Evolutionary conservation across 2,329 filamentous ascomycete species (phyloP).

Genomic region (Trichophyton verrucosum): DNA sequence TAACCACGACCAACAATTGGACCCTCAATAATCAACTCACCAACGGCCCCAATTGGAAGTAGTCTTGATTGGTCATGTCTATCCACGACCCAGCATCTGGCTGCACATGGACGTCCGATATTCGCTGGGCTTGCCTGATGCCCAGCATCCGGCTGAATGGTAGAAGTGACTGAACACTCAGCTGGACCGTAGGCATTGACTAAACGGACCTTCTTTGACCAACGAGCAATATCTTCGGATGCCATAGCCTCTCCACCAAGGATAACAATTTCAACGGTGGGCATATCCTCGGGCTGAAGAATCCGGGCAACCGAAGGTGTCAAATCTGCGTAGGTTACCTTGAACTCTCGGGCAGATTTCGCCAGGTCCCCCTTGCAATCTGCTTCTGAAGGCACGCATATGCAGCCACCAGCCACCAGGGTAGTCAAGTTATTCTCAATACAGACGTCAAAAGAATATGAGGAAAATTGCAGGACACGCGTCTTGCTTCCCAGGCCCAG

Average conservation of each 20-base stretch:
- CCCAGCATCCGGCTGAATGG: neutral
- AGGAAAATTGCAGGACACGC: conserved; percentile 63
- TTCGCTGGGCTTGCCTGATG: conserved; percentile 4
- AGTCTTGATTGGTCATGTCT: conserved; percentile 21
- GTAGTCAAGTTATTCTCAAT: conserved; percentile 66
- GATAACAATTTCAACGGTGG: conserved; percentile 26
- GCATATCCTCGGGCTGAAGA: conserved; percentile 26
- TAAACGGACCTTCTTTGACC: conserved; percentile 22
- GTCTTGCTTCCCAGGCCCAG: conserved; percentile 32
- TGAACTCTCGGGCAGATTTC: neutral
- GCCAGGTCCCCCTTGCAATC: conserved; percentile 30
- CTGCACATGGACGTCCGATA: conserved; percentile 4
- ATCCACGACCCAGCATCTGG: conserved; percentile 4
- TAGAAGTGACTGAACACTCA: conserved; percentile 8
- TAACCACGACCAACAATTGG: conserved; percentile 29
- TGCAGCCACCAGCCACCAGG: conserved; percentile 25
- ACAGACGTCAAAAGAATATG: conserved; percentile 78
- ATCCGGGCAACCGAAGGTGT: conserved; percentile 42
- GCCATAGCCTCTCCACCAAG: conserved; percentile 20
- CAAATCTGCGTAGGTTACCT: conserved; percentile 39
- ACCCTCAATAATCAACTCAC: conserved; percentile 40
- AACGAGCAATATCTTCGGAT: conserved; percentile 16
- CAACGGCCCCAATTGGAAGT: conserved; percentile 43
- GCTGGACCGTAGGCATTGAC: conserved; percentile 26
- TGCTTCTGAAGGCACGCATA: conserved; percentile 32